Conservation (phyloP, 306 rosid genomes). For the Prunus campanulata region DNA sequence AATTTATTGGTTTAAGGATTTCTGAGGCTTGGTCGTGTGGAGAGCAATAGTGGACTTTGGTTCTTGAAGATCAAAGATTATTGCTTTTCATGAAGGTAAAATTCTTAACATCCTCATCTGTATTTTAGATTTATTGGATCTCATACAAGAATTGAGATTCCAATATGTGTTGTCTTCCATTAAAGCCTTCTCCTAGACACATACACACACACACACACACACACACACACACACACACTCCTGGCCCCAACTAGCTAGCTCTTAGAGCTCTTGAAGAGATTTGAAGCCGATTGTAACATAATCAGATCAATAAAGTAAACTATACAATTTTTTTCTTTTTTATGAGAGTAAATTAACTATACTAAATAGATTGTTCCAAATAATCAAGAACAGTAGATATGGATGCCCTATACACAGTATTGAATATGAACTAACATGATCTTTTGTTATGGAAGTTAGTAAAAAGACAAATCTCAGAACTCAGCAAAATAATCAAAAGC, state of each 20-base stretch:
- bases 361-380: too few relatives aligned
- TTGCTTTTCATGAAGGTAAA: neutral
- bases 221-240: too few relatives aligned
- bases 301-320: too few relatives aligned
- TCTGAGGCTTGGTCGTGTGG: too few relatives aligned
- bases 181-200: neutral
- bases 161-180: neutral
- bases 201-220: too few relatives aligned
- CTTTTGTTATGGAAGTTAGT: neutral
- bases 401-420: neutral
- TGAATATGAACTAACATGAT: neutral
- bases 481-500: neutral
- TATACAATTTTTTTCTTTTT: too few relatives aligned
- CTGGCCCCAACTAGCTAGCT: too few relatives aligned
- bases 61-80: slow-evolving; percentile 4
- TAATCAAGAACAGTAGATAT: neutral
- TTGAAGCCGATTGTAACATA: neutral
- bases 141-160: neutral
- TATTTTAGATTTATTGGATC: neutral
- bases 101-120: neutral
- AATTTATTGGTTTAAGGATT: too few relatives aligned
- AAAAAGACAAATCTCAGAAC: neutral
- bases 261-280: neutral
- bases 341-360: too few relatives aligned
- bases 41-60: neutral